These are phyloP conservation scores for Seiridium unicorne DNA, from an alignment of 2,329 filamentous ascomycete species.

Conservation along the genomic window DNA sequence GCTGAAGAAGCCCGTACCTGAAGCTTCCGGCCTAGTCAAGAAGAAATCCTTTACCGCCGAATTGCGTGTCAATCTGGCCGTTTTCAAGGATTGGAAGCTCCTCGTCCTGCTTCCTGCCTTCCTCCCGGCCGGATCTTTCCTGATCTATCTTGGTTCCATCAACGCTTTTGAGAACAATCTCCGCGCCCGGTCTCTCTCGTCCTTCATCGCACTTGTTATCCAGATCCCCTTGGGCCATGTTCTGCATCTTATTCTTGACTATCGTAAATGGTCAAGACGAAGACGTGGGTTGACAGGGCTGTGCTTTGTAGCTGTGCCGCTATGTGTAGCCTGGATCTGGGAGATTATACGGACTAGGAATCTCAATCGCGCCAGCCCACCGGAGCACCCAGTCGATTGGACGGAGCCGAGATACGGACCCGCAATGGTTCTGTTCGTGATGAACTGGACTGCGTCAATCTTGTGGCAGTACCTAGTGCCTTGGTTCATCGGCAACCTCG, in stretches of 20 bases:
- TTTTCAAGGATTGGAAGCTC: constrained; percentile 19
- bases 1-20: constrained; percentile 18
- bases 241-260: constrained; percentile 17
- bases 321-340: constrained; percentile 3
- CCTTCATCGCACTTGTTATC: constrained; percentile 27
- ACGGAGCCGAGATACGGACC: background rate
- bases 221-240: constrained; percentile 26
- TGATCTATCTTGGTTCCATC: constrained; percentile 30
- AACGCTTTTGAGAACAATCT: constrained; percentile 15
- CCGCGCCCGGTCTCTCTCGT: constrained; percentile 18
- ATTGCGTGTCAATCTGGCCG: constrained; percentile 21
- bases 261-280: background rate
- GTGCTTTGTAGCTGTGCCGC: constrained; percentile 11
- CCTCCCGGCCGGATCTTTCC: constrained; percentile 25
- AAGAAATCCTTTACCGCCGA: constrained; percentile 19
- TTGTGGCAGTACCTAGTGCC: constrained; percentile 4
- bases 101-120: constrained; percentile 21
- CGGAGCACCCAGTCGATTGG: background rate
- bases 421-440: background rate
- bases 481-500: constrained; percentile 2
- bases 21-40: background rate
- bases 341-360: constrained; percentile 2
- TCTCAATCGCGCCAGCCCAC: background rate
- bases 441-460: constrained; percentile 4
- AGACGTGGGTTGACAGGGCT: constrained; percentile 19